Evolutionary conservation across 805 yeast species (phyloP).

Genomic region (Wickerhamiella alocasiicola): DNA sequence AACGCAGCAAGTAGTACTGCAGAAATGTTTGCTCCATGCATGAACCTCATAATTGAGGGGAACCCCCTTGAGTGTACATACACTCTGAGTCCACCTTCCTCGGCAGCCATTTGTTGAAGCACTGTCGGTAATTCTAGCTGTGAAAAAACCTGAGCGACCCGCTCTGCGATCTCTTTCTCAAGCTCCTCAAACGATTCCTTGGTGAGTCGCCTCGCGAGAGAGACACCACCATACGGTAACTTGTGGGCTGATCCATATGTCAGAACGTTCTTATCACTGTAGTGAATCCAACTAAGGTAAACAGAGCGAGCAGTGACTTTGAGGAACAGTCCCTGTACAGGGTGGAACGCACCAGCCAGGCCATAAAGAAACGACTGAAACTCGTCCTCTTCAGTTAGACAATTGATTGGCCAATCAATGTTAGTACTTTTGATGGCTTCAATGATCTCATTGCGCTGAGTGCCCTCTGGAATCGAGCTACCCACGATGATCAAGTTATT

Average conservation of each 20-base stretch:
- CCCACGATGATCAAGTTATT: conserved; percentile 58
- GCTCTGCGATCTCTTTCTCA: conserved; percentile 41
- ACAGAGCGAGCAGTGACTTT: conserved; percentile 65
- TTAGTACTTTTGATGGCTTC: conserved; percentile 44
- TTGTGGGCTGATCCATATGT: conserved; percentile 29
- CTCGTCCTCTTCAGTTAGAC: conserved; percentile 51
- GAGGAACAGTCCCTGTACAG: conserved; percentile 53
- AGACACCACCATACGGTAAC: conserved; percentile 65
- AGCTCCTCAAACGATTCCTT: conserved; percentile 29
- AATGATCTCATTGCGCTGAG: no score
- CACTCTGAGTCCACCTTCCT: conserved; percentile 48
- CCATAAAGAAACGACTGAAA: conserved; percentile 56
- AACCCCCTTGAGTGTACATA: conserved; percentile 67
- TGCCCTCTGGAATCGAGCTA: conserved; percentile 51
- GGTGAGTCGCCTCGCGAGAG: conserved; percentile 42
- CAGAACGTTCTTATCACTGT: conserved; percentile 37
- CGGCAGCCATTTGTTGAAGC: conserved; percentile 38
- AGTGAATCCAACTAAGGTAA: conserved; percentile 56
- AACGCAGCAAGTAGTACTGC: conserved; percentile 1
- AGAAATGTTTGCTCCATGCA: conserved; percentile 19
- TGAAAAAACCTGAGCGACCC: conserved; percentile 39
- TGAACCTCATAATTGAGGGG: conserved; percentile 53
- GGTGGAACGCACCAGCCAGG: conserved; percentile 59
- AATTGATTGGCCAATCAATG: conserved; percentile 49
- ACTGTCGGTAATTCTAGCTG: conserved; percentile 41